phyloP scores from a whole-genome alignment of 257 asterid genomes.

The Solanum pinnatisectum region DNA sequence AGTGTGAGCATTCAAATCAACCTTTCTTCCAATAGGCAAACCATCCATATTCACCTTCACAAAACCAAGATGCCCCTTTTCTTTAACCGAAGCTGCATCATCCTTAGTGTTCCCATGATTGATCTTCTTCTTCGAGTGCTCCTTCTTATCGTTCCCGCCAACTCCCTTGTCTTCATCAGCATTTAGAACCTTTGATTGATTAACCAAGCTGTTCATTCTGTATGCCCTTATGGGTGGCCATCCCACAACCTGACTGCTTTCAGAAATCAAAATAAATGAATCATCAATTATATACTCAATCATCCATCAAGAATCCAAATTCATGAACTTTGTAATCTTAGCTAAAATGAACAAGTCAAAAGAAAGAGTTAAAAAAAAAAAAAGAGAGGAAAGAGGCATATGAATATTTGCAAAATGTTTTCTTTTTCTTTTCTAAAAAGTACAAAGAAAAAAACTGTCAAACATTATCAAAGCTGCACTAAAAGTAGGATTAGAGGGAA shows the following conservation, averaged over 20 bases:
- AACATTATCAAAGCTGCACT: background rate
- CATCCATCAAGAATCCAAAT: background rate
- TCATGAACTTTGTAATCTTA: background rate
- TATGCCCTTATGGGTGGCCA: slow-evolving; percentile 85
- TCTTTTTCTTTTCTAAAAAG: background rate
- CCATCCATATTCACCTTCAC: slow-evolving; percentile 89
- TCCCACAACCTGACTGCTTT: slow-evolving; percentile 85
- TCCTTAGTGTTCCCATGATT: slow-evolving; percentile 44
- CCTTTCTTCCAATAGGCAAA: slow-evolving; percentile 70
- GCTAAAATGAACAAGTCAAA: background rate
- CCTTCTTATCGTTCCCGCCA: slow-evolving; percentile 44
- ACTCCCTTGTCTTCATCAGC: slow-evolving; percentile 46
- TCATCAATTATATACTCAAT: background rate
- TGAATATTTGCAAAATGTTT: background rate
- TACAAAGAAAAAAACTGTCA: background rate
- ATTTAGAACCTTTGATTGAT: slow-evolving; percentile 43
- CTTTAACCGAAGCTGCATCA: slow-evolving; percentile 19
- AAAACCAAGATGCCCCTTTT: slow-evolving; percentile 44
- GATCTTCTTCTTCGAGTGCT: slow-evolving; percentile 46
- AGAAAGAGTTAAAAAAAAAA: background rate
- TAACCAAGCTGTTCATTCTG: slow-evolving; percentile 65
- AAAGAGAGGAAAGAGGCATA: background rate
- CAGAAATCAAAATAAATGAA: background rate
- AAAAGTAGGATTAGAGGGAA: background rate
- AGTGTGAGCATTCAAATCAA: slow-evolving; percentile 63